A percentile compares a stretch with the other conserved stretches of the same genome.
These are phyloP conservation scores for Arabis alpina DNA, from an alignment of 345 rosid genomes.

Conservation along the genomic window DNA sequence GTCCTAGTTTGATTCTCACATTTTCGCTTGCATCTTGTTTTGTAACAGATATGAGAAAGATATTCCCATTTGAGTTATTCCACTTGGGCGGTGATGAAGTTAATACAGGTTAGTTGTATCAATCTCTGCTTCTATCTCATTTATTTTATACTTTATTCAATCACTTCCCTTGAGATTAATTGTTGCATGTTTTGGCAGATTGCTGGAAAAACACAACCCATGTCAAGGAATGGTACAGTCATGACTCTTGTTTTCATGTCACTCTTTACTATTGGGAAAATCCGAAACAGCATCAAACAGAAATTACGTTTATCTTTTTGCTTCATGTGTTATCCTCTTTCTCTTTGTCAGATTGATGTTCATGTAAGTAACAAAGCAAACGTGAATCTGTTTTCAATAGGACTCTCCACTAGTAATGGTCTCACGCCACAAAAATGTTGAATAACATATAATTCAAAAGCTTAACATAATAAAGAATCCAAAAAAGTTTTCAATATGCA, in stretches of 20 bases:
- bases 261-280: slow-evolving; percentile 3
- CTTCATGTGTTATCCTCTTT: slow-evolving; percentile 11
- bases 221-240: slow-evolving; percentile 73
- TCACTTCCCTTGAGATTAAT: neutral
- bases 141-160: neutral
- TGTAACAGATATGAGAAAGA: slow-evolving; percentile 76
- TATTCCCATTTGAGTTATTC: slow-evolving; percentile 91
- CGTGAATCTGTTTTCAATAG: too few species aligned
- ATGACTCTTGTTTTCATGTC: slow-evolving; percentile 24
- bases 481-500: too few species aligned
- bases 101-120: slow-evolving; percentile 62
- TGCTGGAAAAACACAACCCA: slow-evolving; percentile 85
- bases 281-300: neutral
- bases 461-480: too few species aligned
- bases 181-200: slow-evolving; percentile 52
- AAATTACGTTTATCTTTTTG: neutral
- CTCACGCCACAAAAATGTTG: too few species aligned
- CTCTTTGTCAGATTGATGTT: too few species aligned
- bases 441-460: too few species aligned
- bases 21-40: slow-evolving; percentile 20
- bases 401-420: too few species aligned
- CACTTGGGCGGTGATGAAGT: slow-evolving; percentile 99
- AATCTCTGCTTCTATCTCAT: slow-evolving; percentile 15
- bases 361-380: too few species aligned
- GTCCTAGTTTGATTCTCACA: slow-evolving; percentile 20